phyloP scores from a whole-genome alignment of 345 rosid species.

The Linum tenue region DNA sequence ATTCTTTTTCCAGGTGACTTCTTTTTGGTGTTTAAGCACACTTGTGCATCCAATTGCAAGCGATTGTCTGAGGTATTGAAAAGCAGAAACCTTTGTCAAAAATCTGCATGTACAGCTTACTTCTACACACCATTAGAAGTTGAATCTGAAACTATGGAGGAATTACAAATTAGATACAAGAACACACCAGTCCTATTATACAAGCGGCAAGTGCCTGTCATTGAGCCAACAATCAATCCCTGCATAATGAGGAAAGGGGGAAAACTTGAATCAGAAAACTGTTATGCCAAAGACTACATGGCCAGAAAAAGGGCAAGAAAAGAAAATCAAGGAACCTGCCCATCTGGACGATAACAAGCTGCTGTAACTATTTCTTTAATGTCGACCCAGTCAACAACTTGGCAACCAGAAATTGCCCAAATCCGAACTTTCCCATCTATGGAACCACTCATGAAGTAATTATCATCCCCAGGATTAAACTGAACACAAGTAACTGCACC shows the following conservation, averaged over 20 bases:
- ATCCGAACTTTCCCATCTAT: slow-evolving; percentile 84
- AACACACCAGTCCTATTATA: slow-evolving; percentile 41
- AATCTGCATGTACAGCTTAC: not conserved
- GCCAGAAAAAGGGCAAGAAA: not conserved
- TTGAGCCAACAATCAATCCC: slow-evolving; percentile 40
- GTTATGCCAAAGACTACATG: not conserved
- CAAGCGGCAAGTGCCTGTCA: slow-evolving; percentile 50
- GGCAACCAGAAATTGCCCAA: slow-evolving; percentile 53
- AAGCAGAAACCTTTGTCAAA: not conserved
- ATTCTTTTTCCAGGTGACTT: slow-evolving; percentile 63
- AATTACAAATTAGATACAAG: not conserved
- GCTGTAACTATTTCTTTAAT: slow-evolving; percentile 64
- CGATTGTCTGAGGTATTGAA: slow-evolving; percentile 43
- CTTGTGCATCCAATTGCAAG: slow-evolving; percentile 66
- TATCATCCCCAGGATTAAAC: slow-evolving; percentile 69
- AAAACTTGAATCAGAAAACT: slow-evolving; percentile 3
- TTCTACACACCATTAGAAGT: not conserved
- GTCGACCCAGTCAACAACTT: slow-evolving; percentile 79
- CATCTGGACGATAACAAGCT: slow-evolving; percentile 78
- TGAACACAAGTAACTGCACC: slow-evolving; percentile 74
- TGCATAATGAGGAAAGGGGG: slow-evolving; percentile 2
- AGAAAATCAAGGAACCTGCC: slow-evolving; percentile 45
- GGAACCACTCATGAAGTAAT: slow-evolving; percentile 72
- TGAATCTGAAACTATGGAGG: not conserved
- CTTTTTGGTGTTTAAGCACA: slow-evolving; percentile 58